Evolutionary conservation across 371 early-diverging fungal genomes (phyloP).

Genomic region (Sporodiniella umbellata): DNA sequence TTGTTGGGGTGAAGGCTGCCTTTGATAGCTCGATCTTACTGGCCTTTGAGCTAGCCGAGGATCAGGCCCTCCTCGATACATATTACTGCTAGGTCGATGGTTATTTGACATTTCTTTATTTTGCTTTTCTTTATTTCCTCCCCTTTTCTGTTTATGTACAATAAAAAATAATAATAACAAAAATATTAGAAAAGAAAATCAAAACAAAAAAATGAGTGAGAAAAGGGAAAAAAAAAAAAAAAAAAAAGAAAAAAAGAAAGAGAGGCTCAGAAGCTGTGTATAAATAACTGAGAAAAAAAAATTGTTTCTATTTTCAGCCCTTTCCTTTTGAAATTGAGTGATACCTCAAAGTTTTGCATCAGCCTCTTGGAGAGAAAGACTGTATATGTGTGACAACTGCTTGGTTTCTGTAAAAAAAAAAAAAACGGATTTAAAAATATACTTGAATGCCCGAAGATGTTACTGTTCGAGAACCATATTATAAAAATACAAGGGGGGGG

Average conservation of each 20-base stretch:
- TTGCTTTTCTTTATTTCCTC: too few relatives aligned
- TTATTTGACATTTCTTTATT: slow-evolving; percentile 17
- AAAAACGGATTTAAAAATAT: too few relatives aligned
- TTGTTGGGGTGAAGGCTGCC: slow-evolving; percentile 3
- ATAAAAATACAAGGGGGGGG: too few relatives aligned
- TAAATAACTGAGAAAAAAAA: slow-evolving; percentile 11
- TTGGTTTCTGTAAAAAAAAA: too few relatives aligned
- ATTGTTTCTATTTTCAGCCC: slow-evolving; percentile 24
- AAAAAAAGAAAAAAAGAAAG: slow-evolving; percentile 8
- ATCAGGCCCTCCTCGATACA: slow-evolving; percentile 14
- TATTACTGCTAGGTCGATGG: slow-evolving; percentile 10
- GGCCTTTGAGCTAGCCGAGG: slow-evolving; percentile 12
- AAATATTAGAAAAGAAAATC: slow-evolving; percentile 7
- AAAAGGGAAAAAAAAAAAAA: slow-evolving; percentile 8
- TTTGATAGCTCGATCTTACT: neutral
- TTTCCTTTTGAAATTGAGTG: neutral
- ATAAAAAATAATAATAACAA: slow-evolving; percentile 8
- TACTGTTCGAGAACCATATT: too few relatives aligned
- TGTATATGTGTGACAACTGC: too few relatives aligned
- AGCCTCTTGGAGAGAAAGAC: too few relatives aligned
- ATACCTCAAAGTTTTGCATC: too few relatives aligned
- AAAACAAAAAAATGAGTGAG: too few relatives aligned
- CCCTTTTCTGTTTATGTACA: neutral
- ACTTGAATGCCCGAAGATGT: too few relatives aligned
- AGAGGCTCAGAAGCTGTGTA: slow-evolving; percentile 1